These are phyloP conservation scores for Hypoxylon crocopeplum DNA, from an alignment of 495 filamentous ascomycete species.

Conservation along the genomic window DNA sequence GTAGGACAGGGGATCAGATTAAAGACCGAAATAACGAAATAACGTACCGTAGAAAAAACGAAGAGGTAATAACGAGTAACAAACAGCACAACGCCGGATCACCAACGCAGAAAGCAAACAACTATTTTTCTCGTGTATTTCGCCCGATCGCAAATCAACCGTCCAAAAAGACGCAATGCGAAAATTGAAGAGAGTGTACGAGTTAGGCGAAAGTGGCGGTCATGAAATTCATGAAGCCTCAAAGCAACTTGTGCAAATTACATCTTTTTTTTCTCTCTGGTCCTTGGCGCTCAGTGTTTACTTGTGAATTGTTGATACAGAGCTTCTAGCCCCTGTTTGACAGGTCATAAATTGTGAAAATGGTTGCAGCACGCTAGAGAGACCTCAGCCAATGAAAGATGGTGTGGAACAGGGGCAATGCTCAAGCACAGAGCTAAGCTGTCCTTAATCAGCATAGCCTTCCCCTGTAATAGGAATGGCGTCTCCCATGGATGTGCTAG, in stretches of 20 bases:
- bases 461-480: background rate
- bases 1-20: slow-evolving; percentile 13
- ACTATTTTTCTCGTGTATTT: slow-evolving; percentile 2
- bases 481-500: background rate
- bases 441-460: background rate
- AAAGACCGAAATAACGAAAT: slow-evolving; percentile 27
- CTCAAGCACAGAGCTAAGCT: background rate
- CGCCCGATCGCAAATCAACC: slow-evolving; percentile 10
- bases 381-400: slow-evolving; percentile 9
- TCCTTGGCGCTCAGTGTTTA: slow-evolving; percentile 23
- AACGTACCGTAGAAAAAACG: slow-evolving; percentile 20
- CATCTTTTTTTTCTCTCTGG: slow-evolving; percentile 7
- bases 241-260: slow-evolving; percentile 16
- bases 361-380: slow-evolving; percentile 22
- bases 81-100: slow-evolving; percentile 23
- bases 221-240: slow-evolving; percentile 18
- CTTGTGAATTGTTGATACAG: slow-evolving; percentile 39
- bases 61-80: slow-evolving; percentile 2
- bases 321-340: slow-evolving; percentile 10
- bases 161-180: too few relatives aligned
- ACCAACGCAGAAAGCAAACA: slow-evolving; percentile 27
- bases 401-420: background rate
- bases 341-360: slow-evolving; percentile 36
- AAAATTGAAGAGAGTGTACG: background rate
- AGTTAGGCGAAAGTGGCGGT: slow-evolving; percentile 25